Base-by-base conservation (phyloP, 164 flowering plant genomes). In the Paratinospora sagittata region DNA sequence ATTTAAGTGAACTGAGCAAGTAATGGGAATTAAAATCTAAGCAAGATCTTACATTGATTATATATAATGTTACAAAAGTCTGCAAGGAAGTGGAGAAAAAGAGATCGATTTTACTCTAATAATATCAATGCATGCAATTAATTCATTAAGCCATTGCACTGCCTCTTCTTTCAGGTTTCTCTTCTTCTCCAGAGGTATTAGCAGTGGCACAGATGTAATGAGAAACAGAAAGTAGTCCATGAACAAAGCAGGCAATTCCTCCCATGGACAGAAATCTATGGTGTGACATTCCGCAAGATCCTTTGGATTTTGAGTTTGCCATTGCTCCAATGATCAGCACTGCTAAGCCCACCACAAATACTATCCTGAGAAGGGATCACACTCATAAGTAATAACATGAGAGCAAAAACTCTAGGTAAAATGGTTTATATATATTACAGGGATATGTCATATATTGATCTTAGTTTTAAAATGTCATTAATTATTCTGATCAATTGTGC, bases 211-310 rank as follows among this genome's bases (percentile, higher is more conserved):
- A 77, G 67, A 84, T 86, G 69, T 90, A 89, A 74, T 81, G 88
- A 0, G 89, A 89, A 39, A 86, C 84, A 57, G 84, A 79, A 72
- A 88, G 87, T 14, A 89, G 79, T 1, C 78, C 94, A 83, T 93
- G 98, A 70, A 91, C 90, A 68, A 93, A 85, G 72, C 98, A 93
- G 39, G 83, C 27, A 57, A 93, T 86, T 37, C 98, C 98, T 69
- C 97, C 98, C 8, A 87, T 87, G 0, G 96, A 86, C 49, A 93
- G 72, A 58, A 90, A 85, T 68, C 85, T 87, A 65, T 88, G 96
- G 79, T 89, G 93, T 27, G 90, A 70, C 65, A 91, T 75, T 17
- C 98, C 98, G 33, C 98, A 93, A 0, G 90, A 85, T 21, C 83
- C 80, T 66, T 84, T 86, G 61, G 91, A 86, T 70, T 89, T 90